A percentile compares a stretch with the other conserved stretches of the same genome.
These are phyloP conservation scores for Beauveria varroae DNA, from an alignment of 2,329 filamentous ascomycete genomes.

Conservation along the genomic window DNA sequence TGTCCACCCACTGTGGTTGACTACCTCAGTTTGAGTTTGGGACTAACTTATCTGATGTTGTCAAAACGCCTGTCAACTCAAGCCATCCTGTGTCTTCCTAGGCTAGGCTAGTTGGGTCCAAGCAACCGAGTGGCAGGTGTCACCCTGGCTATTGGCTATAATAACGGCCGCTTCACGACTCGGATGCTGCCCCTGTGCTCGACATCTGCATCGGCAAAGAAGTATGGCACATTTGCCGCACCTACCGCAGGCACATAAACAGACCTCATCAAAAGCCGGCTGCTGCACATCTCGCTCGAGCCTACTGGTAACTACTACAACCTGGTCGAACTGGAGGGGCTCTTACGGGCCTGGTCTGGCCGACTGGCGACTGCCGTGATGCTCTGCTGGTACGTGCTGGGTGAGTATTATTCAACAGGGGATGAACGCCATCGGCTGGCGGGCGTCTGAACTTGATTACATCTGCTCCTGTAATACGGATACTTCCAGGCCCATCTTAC, in stretches of 20 bases:
- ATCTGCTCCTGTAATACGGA: not conserved
- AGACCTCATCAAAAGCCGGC: not conserved
- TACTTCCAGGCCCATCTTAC: not conserved
- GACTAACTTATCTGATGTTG: not conserved
- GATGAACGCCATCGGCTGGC: not conserved
- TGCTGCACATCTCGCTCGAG: not conserved
- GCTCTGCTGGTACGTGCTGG: too few relatives aligned
- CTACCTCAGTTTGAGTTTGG: not conserved
- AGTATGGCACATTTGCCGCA: not conserved
- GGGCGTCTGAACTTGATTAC: not conserved
- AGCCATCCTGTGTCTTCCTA: not conserved
- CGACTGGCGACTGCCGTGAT: not conserved
- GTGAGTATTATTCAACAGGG: not conserved
- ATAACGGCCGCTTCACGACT: not conserved
- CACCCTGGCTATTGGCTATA: not conserved
- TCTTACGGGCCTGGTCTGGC: not conserved
- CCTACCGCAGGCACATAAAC: not conserved
- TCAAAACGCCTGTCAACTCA: not conserved
- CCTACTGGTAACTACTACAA: not conserved
- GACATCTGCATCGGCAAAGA: not conserved
- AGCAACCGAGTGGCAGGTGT: not conserved
- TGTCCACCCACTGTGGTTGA: not conserved
- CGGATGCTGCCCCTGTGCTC: not conserved
- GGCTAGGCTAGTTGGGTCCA: too few relatives aligned
- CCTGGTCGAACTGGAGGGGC: constrained; percentile 9